A percentile compares a stretch with the other conserved stretches of the same genome.
Evolutionary conservation across 495 filamentous ascomycete genomes (phyloP).

Genomic region (Aspergillus mulundensis): DNA sequence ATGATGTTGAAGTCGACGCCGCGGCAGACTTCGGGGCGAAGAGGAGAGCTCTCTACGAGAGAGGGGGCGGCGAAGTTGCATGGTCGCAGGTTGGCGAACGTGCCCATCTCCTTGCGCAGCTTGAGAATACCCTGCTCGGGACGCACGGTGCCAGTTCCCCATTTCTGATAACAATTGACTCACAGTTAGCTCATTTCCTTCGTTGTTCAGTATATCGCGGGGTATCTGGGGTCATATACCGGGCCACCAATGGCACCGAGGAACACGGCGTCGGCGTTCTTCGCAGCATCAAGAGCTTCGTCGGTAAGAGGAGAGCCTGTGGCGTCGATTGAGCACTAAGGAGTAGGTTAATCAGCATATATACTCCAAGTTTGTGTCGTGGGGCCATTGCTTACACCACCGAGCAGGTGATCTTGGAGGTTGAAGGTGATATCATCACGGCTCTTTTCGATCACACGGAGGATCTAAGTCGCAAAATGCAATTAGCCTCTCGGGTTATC

Average conservation of each 20-base stretch:
- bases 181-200: constrained; percentile 3
- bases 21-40: constrained; percentile 80
- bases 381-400: constrained; percentile 63
- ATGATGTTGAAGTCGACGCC: constrained; percentile 94
- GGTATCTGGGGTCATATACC: constrained; percentile 38
- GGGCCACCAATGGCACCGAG: constrained; percentile 95
- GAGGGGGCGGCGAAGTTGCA: constrained; percentile 93
- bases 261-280: constrained; percentile 85
- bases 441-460: constrained; percentile 69
- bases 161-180: constrained; percentile 55
- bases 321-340: constrained; percentile 75
- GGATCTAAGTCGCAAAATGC: constrained; percentile 30
- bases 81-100: constrained; percentile 95
- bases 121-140: constrained; percentile 92
- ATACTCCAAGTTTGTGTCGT: neutral
- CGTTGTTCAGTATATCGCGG: neutral
- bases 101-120: constrained; percentile 89
- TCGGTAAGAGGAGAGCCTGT: constrained; percentile 76
- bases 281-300: constrained; percentile 78
- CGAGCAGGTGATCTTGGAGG: constrained; percentile 86
- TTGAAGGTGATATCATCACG: constrained; percentile 73
- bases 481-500: constrained; percentile 3
- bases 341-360: neutral
- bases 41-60: constrained; percentile 81
- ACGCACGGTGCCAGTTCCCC: constrained; percentile 84